A percentile compares a stretch with the other conserved stretches of the same genome.
phyloP scores from a whole-genome alignment of 2,329 filamentous ascomycete genomes.

The Pyricularia pennisetigena region DNA sequence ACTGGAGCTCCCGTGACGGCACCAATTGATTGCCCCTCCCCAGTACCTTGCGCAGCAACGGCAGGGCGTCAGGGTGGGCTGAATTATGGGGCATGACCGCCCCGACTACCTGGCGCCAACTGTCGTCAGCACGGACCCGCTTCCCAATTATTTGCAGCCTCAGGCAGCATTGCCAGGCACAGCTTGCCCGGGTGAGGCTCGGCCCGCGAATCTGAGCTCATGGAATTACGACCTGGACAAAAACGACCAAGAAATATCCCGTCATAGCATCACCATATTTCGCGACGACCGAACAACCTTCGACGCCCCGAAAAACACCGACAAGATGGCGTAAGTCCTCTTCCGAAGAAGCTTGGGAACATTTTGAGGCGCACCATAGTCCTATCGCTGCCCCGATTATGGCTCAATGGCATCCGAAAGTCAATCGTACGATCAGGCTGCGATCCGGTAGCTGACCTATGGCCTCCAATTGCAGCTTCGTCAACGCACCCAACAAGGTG shows the following conservation, averaged over 20 bases:
- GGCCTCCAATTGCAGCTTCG: slow-evolving; percentile 30
- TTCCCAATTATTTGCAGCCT: neutral
- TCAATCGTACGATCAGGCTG: slow-evolving; percentile 3
- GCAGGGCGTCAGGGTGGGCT: neutral
- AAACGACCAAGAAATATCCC: neutral
- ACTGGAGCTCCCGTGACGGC: neutral
- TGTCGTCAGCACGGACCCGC: neutral
- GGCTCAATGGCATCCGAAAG: slow-evolving; percentile 3
- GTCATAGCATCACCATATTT: neutral
- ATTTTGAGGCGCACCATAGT: neutral
- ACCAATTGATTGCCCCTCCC: neutral
- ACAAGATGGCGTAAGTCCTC: slow-evolving; percentile 4
- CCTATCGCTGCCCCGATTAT: neutral
- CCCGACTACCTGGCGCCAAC: neutral
- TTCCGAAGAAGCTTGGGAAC: neutral
- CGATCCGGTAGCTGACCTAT: neutral
- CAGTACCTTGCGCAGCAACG: neutral
- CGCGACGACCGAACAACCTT: slow-evolving; percentile 1
- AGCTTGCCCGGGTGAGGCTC: neutral
- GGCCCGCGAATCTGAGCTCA: neutral
- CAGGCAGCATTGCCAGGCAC: neutral
- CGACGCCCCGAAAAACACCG: neutral
- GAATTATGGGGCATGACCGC: neutral
- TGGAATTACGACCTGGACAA: neutral
- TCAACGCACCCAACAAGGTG: slow-evolving; percentile 70